Conservation (phyloP, 2,329 filamentous ascomycete species). For the Penicillium sp. region DNA sequence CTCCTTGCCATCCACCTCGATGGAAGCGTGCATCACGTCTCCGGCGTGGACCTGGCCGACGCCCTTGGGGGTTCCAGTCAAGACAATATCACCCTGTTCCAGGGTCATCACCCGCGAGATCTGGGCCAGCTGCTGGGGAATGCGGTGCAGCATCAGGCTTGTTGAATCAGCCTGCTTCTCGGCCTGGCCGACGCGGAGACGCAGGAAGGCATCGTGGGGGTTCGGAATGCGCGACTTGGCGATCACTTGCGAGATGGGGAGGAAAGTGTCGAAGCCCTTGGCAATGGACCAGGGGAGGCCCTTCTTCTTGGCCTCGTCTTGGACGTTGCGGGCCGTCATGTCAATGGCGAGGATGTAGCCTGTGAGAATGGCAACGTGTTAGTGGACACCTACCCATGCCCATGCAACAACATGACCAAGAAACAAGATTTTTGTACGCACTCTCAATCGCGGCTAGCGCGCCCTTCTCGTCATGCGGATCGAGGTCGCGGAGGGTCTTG, state of each 20-base stretch:
- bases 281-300: constrained; percentile 93
- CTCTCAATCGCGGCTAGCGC: constrained; percentile 79
- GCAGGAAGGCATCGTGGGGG: constrained; percentile 84
- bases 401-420: too few species aligned
- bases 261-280: constrained; percentile 97
- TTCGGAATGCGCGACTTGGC: constrained; percentile 75
- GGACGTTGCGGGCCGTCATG: constrained; percentile 93
- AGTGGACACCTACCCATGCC: neutral
- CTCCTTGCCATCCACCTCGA: constrained; percentile 76
- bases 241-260: constrained; percentile 80
- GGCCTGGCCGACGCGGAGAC: constrained; percentile 77
- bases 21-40: constrained; percentile 80
- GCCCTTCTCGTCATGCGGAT: constrained; percentile 68
- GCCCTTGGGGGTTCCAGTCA: constrained; percentile 97
- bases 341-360: constrained; percentile 90
- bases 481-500: constrained; percentile 71
- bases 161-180: constrained; percentile 81
- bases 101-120: constrained; percentile 95
- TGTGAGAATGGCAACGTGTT: constrained; percentile 32
- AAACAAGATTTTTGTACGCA: constrained; percentile 36
- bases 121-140: constrained; percentile 82
- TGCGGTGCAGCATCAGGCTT: constrained; percentile 88
- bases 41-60: constrained; percentile 82
- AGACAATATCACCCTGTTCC: constrained; percentile 83
- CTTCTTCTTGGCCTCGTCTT: constrained; percentile 96